phyloP scores from a whole-genome alignment of 352 stramenopile genomes.

The Globisporangium nunn region DNA sequence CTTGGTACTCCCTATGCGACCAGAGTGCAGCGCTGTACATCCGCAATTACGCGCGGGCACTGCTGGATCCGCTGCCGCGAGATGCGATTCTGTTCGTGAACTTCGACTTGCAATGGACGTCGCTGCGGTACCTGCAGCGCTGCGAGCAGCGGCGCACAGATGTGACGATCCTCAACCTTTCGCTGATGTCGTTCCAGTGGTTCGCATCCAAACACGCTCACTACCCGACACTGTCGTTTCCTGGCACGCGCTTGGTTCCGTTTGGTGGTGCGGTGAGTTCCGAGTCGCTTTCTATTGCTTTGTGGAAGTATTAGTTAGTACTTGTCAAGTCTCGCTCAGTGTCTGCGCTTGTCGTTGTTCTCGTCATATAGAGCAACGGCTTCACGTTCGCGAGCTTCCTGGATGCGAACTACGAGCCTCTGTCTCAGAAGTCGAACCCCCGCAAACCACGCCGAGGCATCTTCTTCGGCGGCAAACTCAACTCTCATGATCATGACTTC shows the following conservation, averaged over 20 bases:
- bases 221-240: slow-evolving; percentile 67
- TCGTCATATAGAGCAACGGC: slow-evolving; percentile 22
- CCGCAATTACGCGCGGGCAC: slow-evolving; percentile 70
- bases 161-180: slow-evolving; percentile 83
- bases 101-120: slow-evolving; percentile 91
- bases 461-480: slow-evolving; percentile 82
- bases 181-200: slow-evolving; percentile 89
- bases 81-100: slow-evolving; percentile 87
- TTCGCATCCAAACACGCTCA: slow-evolving; percentile 61
- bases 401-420: slow-evolving; percentile 25
- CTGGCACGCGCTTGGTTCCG: slow-evolving; percentile 34
- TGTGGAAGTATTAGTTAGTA: too few species aligned
- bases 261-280: slow-evolving; percentile 24
- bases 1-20: slow-evolving; percentile 39
- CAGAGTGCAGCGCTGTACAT: slow-evolving; percentile 69
- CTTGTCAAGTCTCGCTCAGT: background rate
- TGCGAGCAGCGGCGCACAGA: slow-evolving; percentile 75
- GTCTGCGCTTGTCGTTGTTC: background rate
- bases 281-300: background rate
- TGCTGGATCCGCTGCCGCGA: slow-evolving; percentile 78
- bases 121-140: slow-evolving; percentile 86
- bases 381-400: slow-evolving; percentile 43
- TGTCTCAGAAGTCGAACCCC: background rate
- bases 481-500: slow-evolving; percentile 54
- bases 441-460: slow-evolving; percentile 26